Evolutionary conservation across 495 filamentous ascomycete species (phyloP).

Genomic region (Cercophora samala): DNA sequence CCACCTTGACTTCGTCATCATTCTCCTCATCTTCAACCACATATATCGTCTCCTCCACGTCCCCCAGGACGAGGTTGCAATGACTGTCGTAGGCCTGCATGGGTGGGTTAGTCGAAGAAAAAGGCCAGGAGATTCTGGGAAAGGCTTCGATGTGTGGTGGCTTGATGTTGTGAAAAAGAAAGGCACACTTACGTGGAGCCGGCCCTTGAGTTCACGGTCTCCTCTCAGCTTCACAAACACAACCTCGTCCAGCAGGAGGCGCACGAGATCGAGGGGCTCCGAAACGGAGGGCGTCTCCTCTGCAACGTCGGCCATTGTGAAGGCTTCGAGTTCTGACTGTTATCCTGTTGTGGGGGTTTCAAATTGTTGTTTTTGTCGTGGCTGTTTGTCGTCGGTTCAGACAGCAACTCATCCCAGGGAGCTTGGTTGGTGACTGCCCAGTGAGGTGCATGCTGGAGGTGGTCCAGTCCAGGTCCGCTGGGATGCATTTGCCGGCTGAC

Average conservation of each 20-base stretch:
- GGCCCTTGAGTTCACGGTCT: slow-evolving; percentile 91
- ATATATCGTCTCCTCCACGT: slow-evolving; percentile 97
- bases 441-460: background rate
- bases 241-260: slow-evolving; percentile 87
- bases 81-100: slow-evolving; percentile 93
- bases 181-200: slow-evolving; percentile 70
- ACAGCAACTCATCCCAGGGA: background rate
- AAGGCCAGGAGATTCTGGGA: background rate
- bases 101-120: slow-evolving; percentile 11
- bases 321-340: background rate
- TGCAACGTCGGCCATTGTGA: slow-evolving; percentile 66
- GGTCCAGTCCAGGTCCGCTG: background rate
- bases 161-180: background rate
- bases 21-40: slow-evolving; percentile 78
- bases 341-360: background rate
- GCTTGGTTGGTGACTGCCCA: background rate
- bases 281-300: slow-evolving; percentile 65
- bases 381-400: background rate
- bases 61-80: slow-evolving; percentile 96
- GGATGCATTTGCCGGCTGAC: background rate
- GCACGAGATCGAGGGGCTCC: slow-evolving; percentile 92
- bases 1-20: slow-evolving; percentile 45
- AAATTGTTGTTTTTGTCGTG: background rate
- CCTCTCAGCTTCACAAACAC: slow-evolving; percentile 96
- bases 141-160: too few relatives aligned